Conservation (phyloP, 495 filamentous ascomycete species). For the Penicillium lagena region DNA sequence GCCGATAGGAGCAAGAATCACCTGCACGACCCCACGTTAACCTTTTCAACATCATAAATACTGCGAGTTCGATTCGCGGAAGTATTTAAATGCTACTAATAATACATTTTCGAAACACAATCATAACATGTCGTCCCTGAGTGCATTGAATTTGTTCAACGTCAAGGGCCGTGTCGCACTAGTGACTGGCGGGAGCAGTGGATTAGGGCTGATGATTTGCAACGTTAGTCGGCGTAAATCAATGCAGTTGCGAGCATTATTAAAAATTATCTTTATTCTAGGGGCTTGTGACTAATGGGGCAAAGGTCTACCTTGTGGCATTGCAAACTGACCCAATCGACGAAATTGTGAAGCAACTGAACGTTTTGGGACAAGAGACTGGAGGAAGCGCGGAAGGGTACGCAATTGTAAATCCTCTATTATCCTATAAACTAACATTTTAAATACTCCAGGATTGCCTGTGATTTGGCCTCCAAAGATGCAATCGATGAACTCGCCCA, state of each 20-base stretch:
- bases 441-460: slow-evolving; percentile 18
- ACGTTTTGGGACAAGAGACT: slow-evolving; percentile 16
- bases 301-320: slow-evolving; percentile 34
- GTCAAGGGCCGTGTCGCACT: slow-evolving; percentile 35
- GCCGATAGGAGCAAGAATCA: no score
- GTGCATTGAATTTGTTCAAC: slow-evolving; percentile 5
- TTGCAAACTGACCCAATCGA: slow-evolving; percentile 28
- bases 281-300: slow-evolving; percentile 36
- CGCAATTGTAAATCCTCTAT: neutral
- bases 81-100: no score
- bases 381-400: slow-evolving; percentile 32
- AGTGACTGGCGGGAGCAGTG: slow-evolving; percentile 39
- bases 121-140: slow-evolving; percentile 5
- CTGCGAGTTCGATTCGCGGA: no score
- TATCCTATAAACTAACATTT: no score
- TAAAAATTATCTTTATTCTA: neutral
- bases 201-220: slow-evolving; percentile 38
- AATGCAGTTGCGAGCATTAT: no score
- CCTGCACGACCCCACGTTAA: no score
- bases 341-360: slow-evolving; percentile 24
- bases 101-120: no score
- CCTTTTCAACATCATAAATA: no score
- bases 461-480: slow-evolving; percentile 32
- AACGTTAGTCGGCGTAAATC: slow-evolving; percentile 13
- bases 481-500: slow-evolving; percentile 19